These are phyloP conservation scores for Lecanosticta acicola DNA, from an alignment of 2,329 filamentous ascomycete species.

Conservation along the genomic window DNA sequence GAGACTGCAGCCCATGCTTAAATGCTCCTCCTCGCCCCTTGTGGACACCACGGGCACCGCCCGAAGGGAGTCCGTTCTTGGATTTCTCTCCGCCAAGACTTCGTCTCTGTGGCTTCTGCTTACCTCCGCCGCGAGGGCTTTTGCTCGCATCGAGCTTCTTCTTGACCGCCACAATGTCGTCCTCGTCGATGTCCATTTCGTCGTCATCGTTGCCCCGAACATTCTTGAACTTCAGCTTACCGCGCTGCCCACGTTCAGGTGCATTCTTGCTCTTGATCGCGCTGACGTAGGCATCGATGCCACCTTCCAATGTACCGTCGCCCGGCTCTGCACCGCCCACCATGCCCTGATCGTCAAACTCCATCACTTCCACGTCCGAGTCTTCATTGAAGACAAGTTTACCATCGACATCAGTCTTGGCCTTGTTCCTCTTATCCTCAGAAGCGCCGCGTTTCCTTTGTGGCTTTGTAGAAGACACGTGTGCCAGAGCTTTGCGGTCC, in stretches of 20 bases:
- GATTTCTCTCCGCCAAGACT: constrained; percentile 25
- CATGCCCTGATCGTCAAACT: constrained; percentile 53
- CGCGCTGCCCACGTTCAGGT: constrained; percentile 53
- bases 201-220: constrained; percentile 37
- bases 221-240: constrained; percentile 56
- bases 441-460: constrained; percentile 51
- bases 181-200: constrained; percentile 45
- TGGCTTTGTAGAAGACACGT: constrained; percentile 88
- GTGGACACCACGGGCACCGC: constrained; percentile 18
- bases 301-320: constrained; percentile 41
- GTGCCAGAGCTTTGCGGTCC: constrained; percentile 80
- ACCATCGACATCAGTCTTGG: constrained; percentile 68
- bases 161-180: constrained; percentile 34
- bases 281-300: constrained; percentile 57
- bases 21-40: constrained; percentile 19
- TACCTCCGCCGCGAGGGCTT: constrained; percentile 15
- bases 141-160: constrained; percentile 28
- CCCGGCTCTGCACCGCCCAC: constrained; percentile 31
- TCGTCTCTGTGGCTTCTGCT: constrained; percentile 22
- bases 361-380: constrained; percentile 44
- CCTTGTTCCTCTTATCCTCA: constrained; percentile 48
- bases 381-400: constrained; percentile 66
- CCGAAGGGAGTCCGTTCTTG: constrained; percentile 8
- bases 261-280: constrained; percentile 57
- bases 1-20: constrained; percentile 20